Evolutionary conservation across 208 protist genomes (phyloP).

Genomic region (Trypanosoma brucei): DNA sequence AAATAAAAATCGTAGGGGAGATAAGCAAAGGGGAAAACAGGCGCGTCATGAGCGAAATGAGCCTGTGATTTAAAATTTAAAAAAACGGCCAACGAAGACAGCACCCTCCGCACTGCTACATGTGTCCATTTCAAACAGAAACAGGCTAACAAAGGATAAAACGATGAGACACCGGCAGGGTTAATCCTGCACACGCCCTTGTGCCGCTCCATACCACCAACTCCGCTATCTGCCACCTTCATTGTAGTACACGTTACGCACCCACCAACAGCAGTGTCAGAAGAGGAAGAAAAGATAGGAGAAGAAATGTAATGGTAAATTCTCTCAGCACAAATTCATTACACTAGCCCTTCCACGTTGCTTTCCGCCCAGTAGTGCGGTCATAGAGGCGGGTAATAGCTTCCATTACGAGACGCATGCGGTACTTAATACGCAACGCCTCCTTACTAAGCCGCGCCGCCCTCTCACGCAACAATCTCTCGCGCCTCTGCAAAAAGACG

Average conservation of each 20-base stretch:
- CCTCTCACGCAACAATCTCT: conserved; percentile 40
- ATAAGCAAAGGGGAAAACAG: background rate
- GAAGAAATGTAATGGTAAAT: no score
- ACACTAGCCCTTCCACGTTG: background rate
- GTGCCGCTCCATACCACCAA: no score
- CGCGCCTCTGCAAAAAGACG: conserved; percentile 48
- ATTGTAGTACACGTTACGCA: no score
- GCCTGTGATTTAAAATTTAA: no score
- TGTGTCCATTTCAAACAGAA: background rate
- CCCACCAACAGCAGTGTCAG: no score
- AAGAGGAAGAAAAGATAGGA: no score
- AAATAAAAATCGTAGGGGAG: background rate
- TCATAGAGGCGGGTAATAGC: conserved; percentile 57
- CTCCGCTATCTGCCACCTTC: no score
- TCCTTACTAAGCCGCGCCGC: conserved; percentile 36
- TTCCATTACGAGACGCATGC: conserved; percentile 75
- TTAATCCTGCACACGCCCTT: background rate
- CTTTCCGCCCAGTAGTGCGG: conserved; percentile 4
- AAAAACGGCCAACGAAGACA: background rate
- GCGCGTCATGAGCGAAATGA: no score
- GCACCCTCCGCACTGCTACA: background rate
- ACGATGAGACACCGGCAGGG: background rate
- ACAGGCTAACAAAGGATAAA: no score
- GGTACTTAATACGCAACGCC: conserved; percentile 67
- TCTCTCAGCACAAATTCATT: no score